A percentile compares a stretch with the other conserved stretches of the same genome.
phyloP scores from a whole-genome alignment of 2,329 filamentous ascomycete genomes.

The Akanthomyces lecanii region DNA sequence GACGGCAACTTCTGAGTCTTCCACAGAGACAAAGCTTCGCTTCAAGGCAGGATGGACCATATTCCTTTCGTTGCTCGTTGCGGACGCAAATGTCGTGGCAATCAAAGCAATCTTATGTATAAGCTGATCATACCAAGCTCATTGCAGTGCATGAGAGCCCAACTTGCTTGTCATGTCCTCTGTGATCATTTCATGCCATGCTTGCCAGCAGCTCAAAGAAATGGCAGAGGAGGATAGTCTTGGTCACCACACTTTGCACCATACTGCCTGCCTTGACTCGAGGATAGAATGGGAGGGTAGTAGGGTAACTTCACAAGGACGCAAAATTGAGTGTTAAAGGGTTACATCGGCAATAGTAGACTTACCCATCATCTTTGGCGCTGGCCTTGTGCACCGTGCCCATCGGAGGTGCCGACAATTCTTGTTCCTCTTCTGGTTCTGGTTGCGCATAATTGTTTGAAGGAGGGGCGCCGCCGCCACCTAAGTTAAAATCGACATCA shows the following conservation, averaged over 20 bases:
- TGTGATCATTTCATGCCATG: background rate
- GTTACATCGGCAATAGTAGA: constrained; percentile 19
- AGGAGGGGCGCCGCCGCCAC: constrained; percentile 44
- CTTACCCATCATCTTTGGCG: constrained; percentile 52
- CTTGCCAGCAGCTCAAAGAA: background rate
- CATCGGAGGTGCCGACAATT: constrained; percentile 30
- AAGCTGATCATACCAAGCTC: background rate
- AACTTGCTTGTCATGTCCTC: background rate
- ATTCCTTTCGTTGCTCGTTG: background rate
- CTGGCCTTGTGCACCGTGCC: constrained; percentile 53
- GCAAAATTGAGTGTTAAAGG: background rate
- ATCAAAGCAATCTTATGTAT: background rate
- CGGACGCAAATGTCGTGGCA: background rate
- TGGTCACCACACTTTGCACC: constrained; percentile 2
- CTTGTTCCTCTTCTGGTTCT: constrained; percentile 26
- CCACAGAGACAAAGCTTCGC: background rate
- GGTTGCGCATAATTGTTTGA: constrained; percentile 22
- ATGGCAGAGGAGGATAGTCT: background rate
- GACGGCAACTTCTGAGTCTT: constrained; percentile 18
- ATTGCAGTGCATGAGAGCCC: background rate
- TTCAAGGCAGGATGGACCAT: background rate
- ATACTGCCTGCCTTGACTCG: background rate
- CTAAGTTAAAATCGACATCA: constrained; percentile 54
- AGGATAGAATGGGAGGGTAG: background rate
- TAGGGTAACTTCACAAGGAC: background rate